These are phyloP conservation scores for Fusarium oligoseptatum DNA, from an alignment of 2,329 filamentous ascomycete species.

Conservation along the genomic window DNA sequence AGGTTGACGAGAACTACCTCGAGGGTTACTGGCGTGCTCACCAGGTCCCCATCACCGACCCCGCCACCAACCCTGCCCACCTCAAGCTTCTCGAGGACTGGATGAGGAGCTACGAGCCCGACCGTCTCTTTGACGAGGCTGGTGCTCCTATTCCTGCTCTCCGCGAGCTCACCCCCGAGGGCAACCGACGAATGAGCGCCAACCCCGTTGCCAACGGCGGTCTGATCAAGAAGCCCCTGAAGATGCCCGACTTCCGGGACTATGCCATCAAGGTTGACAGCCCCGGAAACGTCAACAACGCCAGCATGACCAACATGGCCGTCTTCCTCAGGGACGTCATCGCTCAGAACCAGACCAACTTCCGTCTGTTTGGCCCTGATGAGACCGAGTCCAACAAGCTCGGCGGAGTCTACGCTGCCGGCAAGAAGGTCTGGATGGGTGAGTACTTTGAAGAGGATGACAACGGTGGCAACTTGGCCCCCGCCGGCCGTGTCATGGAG, in stretches of 20 bases:
- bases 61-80: constrained; percentile 73
- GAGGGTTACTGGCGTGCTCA: constrained; percentile 85
- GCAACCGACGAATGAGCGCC: constrained; percentile 79
- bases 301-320: constrained; percentile 79
- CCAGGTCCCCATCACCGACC: constrained; percentile 81
- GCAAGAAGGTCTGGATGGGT: constrained; percentile 85
- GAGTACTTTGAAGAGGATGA: constrained; percentile 82
- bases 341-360: constrained; percentile 72
- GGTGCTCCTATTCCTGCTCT: constrained; percentile 75
- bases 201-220: constrained; percentile 84
- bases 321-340: constrained; percentile 77
- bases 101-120: constrained; percentile 83
- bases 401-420: constrained; percentile 76
- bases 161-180: constrained; percentile 73
- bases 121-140: constrained; percentile 75
- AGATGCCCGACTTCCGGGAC: constrained; percentile 77
- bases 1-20: constrained; percentile 77
- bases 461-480: constrained; percentile 79
- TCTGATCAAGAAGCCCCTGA: constrained; percentile 73
- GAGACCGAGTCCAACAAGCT: constrained; percentile 89
- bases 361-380: constrained; percentile 83
- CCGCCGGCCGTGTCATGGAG: constrained; percentile 79
- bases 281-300: constrained; percentile 67
- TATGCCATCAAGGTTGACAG: constrained; percentile 75
- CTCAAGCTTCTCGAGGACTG: constrained; percentile 78